Percentiles rank a stretch among this genome's conserved stretches.
Evolutionary conservation across 352 stramenopile species (phyloP).

Genomic region (Aphanomyces astaci): DNA sequence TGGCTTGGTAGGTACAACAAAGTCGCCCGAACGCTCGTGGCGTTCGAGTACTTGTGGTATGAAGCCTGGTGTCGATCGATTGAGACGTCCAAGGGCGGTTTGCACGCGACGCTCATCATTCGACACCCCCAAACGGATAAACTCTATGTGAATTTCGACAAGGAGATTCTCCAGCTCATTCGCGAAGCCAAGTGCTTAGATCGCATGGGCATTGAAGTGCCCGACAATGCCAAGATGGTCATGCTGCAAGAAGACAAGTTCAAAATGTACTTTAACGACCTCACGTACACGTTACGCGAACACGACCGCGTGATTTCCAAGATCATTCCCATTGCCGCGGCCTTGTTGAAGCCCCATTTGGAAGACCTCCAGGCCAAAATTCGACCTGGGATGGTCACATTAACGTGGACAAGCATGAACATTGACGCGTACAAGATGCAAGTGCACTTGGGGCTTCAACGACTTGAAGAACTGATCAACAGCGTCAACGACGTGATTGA

Average conservation of each 20-base stretch:
- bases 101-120: slow-evolving; percentile 82
- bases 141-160: slow-evolving; percentile 86
- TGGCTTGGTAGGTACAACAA: slow-evolving; percentile 60
- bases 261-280: slow-evolving; percentile 78
- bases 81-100: slow-evolving; percentile 58
- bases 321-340: slow-evolving; percentile 60
- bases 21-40: slow-evolving; percentile 79
- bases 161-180: slow-evolving; percentile 82
- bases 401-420: slow-evolving; percentile 89
- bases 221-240: slow-evolving; percentile 74
- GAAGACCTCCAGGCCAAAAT: slow-evolving; percentile 71
- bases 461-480: slow-evolving; percentile 76
- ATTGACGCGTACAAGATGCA: slow-evolving; percentile 76
- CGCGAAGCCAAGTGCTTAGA: slow-evolving; percentile 76
- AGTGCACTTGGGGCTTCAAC: slow-evolving; percentile 50
- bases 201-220: slow-evolving; percentile 76
- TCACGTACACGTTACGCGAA: slow-evolving; percentile 70
- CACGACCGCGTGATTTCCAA: slow-evolving; percentile 68
- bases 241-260: slow-evolving; percentile 84
- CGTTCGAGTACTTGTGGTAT: slow-evolving; percentile 87
- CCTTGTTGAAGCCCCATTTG: slow-evolving; percentile 54
- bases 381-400: slow-evolving; percentile 65
- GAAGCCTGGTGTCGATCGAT: slow-evolving; percentile 79
- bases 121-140: slow-evolving; percentile 59
- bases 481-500: slow-evolving; percentile 76